Percentiles rank a stretch among this genome's conserved stretches.
Evolutionary conservation across 2,329 filamentous ascomycete species (phyloP).

Genomic region (Albophoma yamanashiensis): DNA sequence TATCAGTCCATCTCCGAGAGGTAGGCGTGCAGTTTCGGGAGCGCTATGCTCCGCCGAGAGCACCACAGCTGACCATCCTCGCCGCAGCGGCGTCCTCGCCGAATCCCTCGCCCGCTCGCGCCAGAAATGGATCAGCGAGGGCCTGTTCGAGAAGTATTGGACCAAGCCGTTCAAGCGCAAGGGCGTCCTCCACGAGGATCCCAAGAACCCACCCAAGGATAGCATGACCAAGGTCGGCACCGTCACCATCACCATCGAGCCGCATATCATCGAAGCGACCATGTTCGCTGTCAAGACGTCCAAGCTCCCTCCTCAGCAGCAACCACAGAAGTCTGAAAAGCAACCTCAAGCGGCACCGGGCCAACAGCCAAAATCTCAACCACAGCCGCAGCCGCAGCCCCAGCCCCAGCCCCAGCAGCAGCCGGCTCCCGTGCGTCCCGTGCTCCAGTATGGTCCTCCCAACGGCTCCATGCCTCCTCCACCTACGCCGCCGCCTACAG

Average conservation of each 20-base stretch:
- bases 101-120: conserved; percentile 66
- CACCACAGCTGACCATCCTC: background rate
- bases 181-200: conserved; percentile 50
- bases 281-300: conserved; percentile 62
- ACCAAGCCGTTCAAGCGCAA: conserved; percentile 61
- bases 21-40: conserved; percentile 24
- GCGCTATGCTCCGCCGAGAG: conserved; percentile 9
- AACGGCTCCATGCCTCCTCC: conserved; percentile 50
- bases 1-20: conserved; percentile 68
- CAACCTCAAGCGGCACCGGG: conserved; percentile 2
- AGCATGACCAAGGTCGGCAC: conserved; percentile 64
- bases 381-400: conserved; percentile 5
- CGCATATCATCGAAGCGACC: conserved; percentile 67
- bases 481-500: conserved; percentile 21
- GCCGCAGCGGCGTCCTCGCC: conserved; percentile 56
- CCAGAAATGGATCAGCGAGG: conserved; percentile 60
- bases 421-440: conserved; percentile 31
- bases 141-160: conserved; percentile 70
- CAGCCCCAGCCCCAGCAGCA: conserved; percentile 5
- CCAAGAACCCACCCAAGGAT: conserved; percentile 58
- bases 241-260: conserved; percentile 66
- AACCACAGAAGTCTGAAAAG: conserved; percentile 5
- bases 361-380: conserved; percentile 10
- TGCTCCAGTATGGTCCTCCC: conserved; percentile 56
- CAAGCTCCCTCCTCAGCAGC: conserved; percentile 31